Base-by-base conservation (phyloP, 768 basidiomycete genomes). In the Collybia sordida region DNA sequence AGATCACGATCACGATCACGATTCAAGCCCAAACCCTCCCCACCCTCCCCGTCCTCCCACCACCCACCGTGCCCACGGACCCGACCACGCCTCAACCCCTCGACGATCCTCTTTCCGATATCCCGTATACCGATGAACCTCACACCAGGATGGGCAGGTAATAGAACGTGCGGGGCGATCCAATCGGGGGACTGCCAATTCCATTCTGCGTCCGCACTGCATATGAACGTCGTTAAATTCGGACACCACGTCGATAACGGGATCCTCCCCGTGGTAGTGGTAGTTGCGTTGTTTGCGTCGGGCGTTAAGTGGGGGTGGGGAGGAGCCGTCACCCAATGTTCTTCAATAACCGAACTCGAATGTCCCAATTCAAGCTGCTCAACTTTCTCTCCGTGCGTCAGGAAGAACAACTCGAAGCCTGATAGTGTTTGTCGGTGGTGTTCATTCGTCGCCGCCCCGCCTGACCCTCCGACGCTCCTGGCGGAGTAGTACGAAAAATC, bases 151-250 rank as follows among this genome's bases (percentile, higher is more conserved):
- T 90, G 88, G 1, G 80, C 63, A 15, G 86, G 84, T 18, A 90
- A 73, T 5, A 90, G 69, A 35, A 86, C 73, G 48, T 90, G 88
- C 3, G 88, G 86, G 12, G 88, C 85, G 58, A 89, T 88, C 88
- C 87, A 89, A 60, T 90, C 86, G 0, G 88, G 88, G 45, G 71
- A 75, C 56, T 82, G 76, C 88, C 88, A 89, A 54, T 88, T 85
- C 88, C 88, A 90, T 58, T 86, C 86, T 0, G 86, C 87, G 52
- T 89, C 86, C 1, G 88, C 87, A 38, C 77, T 80, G 60, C 86
- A 88, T 42, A 90, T 84, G 62, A 90, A 85, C 58, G 87, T 77
- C 27, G 68, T 69, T 31, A 90, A 70, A 54, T 84, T 82, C 0
- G 88, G 88, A 54, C 85, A 87, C 82, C 83, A 86, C 15, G 72